phyloP scores from a whole-genome alignment of 2,329 filamentous ascomycete species.

The Mollisia scopiformis region DNA sequence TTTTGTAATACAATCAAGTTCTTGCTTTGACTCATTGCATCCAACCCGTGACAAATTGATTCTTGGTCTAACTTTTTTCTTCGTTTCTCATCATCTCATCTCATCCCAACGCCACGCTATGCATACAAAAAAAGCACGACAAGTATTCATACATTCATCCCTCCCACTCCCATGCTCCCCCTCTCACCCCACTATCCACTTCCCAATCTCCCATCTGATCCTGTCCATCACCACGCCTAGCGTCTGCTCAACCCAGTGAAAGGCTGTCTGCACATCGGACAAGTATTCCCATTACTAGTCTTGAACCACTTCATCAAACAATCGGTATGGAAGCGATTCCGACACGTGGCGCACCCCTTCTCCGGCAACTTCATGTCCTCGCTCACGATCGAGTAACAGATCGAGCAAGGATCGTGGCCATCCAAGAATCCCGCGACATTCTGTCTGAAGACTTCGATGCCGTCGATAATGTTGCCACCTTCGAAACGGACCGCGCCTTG shows the following conservation, averaged over 20 bases:
- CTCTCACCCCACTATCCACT: no score
- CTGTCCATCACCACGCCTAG: not conserved
- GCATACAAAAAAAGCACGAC: no score
- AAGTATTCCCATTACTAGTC: slow-evolving; percentile 87
- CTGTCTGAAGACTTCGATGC: slow-evolving; percentile 79
- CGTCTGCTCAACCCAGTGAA: not conserved
- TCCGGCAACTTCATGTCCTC: slow-evolving; percentile 87
- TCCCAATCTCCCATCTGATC: no score
- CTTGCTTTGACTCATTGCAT: no score
- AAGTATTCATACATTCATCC: not conserved
- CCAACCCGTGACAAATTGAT: no score
- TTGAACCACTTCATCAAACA: slow-evolving; percentile 98
- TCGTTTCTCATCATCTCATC: no score
- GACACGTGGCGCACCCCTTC: slow-evolving; percentile 90
- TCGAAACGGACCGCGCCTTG: slow-evolving; percentile 88
- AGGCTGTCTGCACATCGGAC: slow-evolving; percentile 75
- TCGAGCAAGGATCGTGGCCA: slow-evolving; percentile 93
- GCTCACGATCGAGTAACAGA: slow-evolving; percentile 94
- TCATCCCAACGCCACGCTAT: no score
- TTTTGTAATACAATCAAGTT: no score
- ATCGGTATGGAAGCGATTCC: slow-evolving; percentile 86
- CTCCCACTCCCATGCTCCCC: not conserved
- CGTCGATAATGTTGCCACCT: slow-evolving; percentile 86
- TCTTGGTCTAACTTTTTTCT: no score
- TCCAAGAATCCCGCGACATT: slow-evolving; percentile 89